These are phyloP conservation scores for Blakeslea trispora DNA, from an alignment of 371 early-diverging fungal species.

Conservation along the genomic window DNA sequence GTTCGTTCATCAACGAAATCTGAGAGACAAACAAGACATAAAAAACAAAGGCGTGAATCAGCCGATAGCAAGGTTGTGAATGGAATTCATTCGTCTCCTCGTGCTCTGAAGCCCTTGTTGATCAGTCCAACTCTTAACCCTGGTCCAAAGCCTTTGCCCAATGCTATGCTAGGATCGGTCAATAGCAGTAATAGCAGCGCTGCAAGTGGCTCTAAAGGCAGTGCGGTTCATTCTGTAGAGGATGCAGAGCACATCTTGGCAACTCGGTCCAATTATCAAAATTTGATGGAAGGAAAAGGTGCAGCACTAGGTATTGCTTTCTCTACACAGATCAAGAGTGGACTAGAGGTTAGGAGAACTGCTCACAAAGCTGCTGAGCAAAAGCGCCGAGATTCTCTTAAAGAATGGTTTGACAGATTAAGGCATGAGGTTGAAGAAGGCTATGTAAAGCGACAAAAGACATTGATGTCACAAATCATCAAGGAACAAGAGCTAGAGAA, in stretches of 20 bases:
- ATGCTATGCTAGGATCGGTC: no score
- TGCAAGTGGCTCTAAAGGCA: not conserved
- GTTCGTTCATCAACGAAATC: not conserved
- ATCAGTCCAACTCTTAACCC: conserved; percentile 45
- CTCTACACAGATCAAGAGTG: conserved; percentile 68
- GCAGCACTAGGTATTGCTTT: conserved; percentile 74
- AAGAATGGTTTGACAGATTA: conserved; percentile 79
- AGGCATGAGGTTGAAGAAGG: conserved; percentile 70
- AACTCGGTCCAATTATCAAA: conserved; percentile 85
- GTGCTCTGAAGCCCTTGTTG: conserved; percentile 46
- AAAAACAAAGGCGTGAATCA: conserved; percentile 30
- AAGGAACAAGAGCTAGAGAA: conserved; percentile 28
- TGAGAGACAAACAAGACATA: not conserved
- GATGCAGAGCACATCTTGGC: conserved; percentile 63
- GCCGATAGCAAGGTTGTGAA: conserved; percentile 14
- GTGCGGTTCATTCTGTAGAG: conserved; percentile 16
- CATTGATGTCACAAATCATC: conserved; percentile 27
- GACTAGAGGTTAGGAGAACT: conserved; percentile 72
- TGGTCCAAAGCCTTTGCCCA: conserved; percentile 16
- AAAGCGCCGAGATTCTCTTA: conserved; percentile 88
- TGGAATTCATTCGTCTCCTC: conserved; percentile 33
- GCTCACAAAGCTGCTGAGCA: conserved; percentile 94
- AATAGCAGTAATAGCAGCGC: conserved; percentile 1
- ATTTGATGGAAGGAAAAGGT: conserved; percentile 79
- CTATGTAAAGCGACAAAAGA: conserved; percentile 42